phyloP scores from a whole-genome alignment of 73 alveolate species.

The Diophrys appendiculata region DNA sequence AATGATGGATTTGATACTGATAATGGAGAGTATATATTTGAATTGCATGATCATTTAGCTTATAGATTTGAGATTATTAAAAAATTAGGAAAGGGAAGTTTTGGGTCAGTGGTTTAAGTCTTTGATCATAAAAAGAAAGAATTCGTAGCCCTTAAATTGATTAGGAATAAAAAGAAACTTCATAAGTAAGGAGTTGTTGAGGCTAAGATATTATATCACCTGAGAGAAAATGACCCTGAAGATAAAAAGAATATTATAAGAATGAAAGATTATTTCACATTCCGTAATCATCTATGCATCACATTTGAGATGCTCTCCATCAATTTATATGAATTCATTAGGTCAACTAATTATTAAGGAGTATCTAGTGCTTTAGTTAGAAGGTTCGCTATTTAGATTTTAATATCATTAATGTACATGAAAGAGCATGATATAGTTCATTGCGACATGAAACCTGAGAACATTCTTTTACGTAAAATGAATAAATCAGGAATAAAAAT shows the following conservation, averaged over 20 bases:
- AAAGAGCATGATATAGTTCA: slow-evolving; percentile 64
- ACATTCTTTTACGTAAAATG: slow-evolving; percentile 69
- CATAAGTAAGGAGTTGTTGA: slow-evolving; percentile 87
- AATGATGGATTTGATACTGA: slow-evolving; percentile 69
- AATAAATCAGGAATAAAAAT: slow-evolving; percentile 73
- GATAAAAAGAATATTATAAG: slow-evolving; percentile 48
- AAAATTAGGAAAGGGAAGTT: slow-evolving; percentile 91
- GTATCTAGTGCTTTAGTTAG: slow-evolving; percentile 30
- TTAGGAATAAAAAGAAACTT: slow-evolving; percentile 75
- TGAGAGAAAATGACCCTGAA: slow-evolving; percentile 49
- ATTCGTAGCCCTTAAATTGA: slow-evolving; percentile 83
- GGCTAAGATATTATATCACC: slow-evolving; percentile 53
- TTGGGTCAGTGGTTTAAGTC: slow-evolving; percentile 89
- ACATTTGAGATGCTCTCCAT: slow-evolving; percentile 60
- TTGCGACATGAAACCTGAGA: slow-evolving; percentile 91
- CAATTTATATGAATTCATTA: slow-evolving; percentile 45
- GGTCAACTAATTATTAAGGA: slow-evolving; percentile 39
- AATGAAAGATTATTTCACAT: slow-evolving; percentile 47
- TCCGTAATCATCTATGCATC: slow-evolving; percentile 56
- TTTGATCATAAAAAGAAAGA: slow-evolving; percentile 83
- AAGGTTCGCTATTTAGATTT: slow-evolving; percentile 57
- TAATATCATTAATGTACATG: slow-evolving; percentile 34
- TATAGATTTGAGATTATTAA: slow-evolving; percentile 91
- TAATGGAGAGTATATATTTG: slow-evolving; percentile 76
- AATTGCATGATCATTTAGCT: slow-evolving; percentile 75